These are phyloP conservation scores for Striga asiatica DNA, from an alignment of 257 asterid genomes.

Conservation along the genomic window DNA sequence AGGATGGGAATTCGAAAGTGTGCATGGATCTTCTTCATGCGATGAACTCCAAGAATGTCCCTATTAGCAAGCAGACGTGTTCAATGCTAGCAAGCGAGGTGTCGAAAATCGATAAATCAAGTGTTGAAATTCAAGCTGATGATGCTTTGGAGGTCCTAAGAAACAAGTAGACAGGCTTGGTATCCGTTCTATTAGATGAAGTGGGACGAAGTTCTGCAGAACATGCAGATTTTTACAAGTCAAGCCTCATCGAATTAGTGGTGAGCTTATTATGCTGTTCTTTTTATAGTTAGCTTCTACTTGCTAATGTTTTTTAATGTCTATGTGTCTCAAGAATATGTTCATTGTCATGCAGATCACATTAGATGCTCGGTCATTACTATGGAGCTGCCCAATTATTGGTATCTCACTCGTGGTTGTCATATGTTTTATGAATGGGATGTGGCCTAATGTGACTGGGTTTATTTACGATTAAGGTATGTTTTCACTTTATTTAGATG, in stretches of 20 bases:
- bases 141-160: constrained; percentile 18
- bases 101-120: constrained; percentile 30
- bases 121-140: constrained; percentile 18
- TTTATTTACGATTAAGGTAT: constrained; percentile 14
- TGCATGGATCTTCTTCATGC: constrained; percentile 58
- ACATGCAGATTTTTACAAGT: constrained; percentile 13
- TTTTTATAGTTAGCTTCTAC: background rate
- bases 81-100: constrained; percentile 48
- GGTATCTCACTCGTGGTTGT: constrained; percentile 7
- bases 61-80: constrained; percentile 42
- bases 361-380: background rate
- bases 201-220: constrained; percentile 19
- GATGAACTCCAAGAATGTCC: constrained; percentile 49
- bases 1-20: constrained; percentile 44
- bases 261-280: constrained; percentile 24
- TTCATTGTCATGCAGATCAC: constrained; percentile 2
- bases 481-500: too few relatives aligned
- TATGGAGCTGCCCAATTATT: constrained; percentile 15
- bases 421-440: constrained; percentile 12
- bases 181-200: constrained; percentile 4
- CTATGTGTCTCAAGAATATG: constrained; percentile 7
- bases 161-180: constrained; percentile 24
- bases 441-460: constrained; percentile 7
- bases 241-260: constrained; percentile 12
- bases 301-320: constrained; percentile 5